phyloP scores from a whole-genome alignment of 495 filamentous ascomycete genomes.

The Immersiella caudata region DNA sequence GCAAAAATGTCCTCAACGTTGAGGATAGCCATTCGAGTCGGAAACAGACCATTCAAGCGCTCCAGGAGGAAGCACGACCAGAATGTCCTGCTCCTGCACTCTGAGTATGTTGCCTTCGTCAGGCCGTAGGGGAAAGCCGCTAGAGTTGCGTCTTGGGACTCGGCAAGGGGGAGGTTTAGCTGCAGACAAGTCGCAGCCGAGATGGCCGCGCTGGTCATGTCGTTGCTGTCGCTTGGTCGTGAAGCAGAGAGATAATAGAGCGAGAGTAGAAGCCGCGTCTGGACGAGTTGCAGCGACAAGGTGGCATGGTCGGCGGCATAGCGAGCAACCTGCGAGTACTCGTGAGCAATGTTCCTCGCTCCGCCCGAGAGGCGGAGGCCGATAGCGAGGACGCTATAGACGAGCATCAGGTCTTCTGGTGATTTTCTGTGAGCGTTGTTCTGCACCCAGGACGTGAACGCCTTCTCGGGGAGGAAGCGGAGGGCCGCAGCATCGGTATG shows the following conservation, averaged over 20 bases:
- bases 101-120: conserved; percentile 58
- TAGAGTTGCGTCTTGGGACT: conserved; percentile 49
- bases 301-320: conserved; percentile 58
- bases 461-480: conserved; percentile 53
- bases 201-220: conserved; percentile 61
- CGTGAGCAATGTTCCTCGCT: conserved; percentile 48
- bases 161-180: conserved; percentile 63
- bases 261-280: conserved; percentile 63
- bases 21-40: conserved; percentile 48
- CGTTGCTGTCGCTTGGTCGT: conserved; percentile 57
- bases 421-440: conserved; percentile 57
- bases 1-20: conserved; percentile 62
- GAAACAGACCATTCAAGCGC: conserved; percentile 61
- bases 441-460: conserved; percentile 40
- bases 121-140: conserved; percentile 59
- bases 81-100: conserved; percentile 68
- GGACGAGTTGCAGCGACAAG: conserved; percentile 62
- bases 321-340: conserved; percentile 60
- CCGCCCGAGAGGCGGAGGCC: conserved; percentile 61
- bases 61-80: conserved; percentile 68
- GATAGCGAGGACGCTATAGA: conserved; percentile 65
- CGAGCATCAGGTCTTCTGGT: conserved; percentile 68
- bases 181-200: conserved; percentile 59
- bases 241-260: conserved; percentile 66
- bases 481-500: conserved; percentile 30